Evolutionary conservation across 768 basidiomycete genomes (phyloP).

Genomic region (Collybia mongolica): DNA sequence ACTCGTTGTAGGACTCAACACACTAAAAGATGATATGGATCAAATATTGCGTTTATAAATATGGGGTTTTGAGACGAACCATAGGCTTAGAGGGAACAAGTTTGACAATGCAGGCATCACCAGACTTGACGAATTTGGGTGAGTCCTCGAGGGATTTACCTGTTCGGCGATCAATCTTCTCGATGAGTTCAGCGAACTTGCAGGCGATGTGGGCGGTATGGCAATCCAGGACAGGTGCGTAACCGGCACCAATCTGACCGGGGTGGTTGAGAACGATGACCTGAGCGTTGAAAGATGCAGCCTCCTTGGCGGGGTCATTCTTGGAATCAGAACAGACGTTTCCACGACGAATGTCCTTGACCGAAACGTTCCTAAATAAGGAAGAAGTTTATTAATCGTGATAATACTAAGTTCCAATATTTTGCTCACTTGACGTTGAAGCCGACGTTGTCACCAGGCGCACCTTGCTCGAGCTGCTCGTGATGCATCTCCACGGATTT

Average conservation of each 20-base stretch:
- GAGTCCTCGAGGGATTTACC: slow-evolving; percentile 86
- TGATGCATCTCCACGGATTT: slow-evolving; percentile 99
- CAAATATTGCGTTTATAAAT: background rate
- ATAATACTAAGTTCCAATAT: background rate
- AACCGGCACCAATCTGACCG: slow-evolving; percentile 99
- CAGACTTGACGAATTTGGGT: slow-evolving; percentile 99
- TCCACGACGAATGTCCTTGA: slow-evolving; percentile 99
- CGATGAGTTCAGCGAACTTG: slow-evolving; percentile 97
- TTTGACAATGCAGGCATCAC: slow-evolving; percentile 99
- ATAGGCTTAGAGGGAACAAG: slow-evolving; percentile 96
- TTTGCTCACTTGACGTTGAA: slow-evolving; percentile 91
- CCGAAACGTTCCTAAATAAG: slow-evolving; percentile 87
- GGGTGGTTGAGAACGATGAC: slow-evolving; percentile 99
- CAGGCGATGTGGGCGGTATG: slow-evolving; percentile 99
- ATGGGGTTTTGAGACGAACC: slow-evolving; percentile 30
- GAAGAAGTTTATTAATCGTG: slow-evolving; percentile 3
- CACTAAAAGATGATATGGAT: slow-evolving; percentile 19
- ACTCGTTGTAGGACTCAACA: slow-evolving; percentile 86
- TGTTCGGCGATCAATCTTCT: slow-evolving; percentile 99
- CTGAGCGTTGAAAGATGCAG: slow-evolving; percentile 98
- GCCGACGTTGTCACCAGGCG: slow-evolving; percentile 98
- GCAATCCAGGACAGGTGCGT: slow-evolving; percentile 98
- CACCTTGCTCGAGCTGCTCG: slow-evolving; percentile 93
- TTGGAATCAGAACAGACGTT: slow-evolving; percentile 99
- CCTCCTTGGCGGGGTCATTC: slow-evolving; percentile 99